Evolutionary conservation across 2,329 filamentous ascomycete species (phyloP), one percentile per base, ranked within the genome.

Genomic region (Colletotrichum simmondsii): DNA sequence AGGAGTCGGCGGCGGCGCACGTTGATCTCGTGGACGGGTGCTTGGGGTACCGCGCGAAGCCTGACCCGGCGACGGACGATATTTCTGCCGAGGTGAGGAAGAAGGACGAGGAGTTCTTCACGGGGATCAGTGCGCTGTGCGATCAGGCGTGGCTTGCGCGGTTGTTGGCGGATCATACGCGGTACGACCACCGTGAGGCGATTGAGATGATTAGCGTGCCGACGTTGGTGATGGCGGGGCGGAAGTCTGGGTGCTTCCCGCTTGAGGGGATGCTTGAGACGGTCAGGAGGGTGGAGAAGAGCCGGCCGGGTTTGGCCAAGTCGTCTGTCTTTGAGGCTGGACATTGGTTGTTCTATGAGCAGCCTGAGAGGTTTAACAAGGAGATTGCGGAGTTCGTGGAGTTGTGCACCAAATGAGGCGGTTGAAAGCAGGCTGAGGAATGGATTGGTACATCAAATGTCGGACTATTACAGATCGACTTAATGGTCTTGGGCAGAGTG

Each of bases 261-360:
- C 75, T 82, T 3, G 81, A 81, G 35, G 83, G 83, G 4, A 79
- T 83, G 78, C 73, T 73, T 59, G 83, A 85, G 79, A 83, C 80
- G 26, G 81, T 79, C 10, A 68, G 73, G 37, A 75, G 79, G 57
- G 76, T 80, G 1, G 76, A 78, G 49, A 76, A 75, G 58, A 76
- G 64, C 19, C 72, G 74, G 1, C 73, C 76, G 2, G 74, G 60
- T 2, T 56, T 78, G 57, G 82, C 77, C 2, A 77, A 69, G 65
- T 76, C 78, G 72, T 77, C 77, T 3, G 75, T 82, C 6, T 85
- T 80, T 59, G 79, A 82, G 4, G 77, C 80, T 3, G 83, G 83
- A 0, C 83, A 85, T 64, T 85, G 83, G 83, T 53, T 84, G 69
- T 85, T 84, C 58, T 85, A 81, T 32, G 83, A 85, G 77, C 79